Base-by-base conservation (phyloP, 163 green algal genomes). In the Chlamydomonas reinhardtii region DNA sequence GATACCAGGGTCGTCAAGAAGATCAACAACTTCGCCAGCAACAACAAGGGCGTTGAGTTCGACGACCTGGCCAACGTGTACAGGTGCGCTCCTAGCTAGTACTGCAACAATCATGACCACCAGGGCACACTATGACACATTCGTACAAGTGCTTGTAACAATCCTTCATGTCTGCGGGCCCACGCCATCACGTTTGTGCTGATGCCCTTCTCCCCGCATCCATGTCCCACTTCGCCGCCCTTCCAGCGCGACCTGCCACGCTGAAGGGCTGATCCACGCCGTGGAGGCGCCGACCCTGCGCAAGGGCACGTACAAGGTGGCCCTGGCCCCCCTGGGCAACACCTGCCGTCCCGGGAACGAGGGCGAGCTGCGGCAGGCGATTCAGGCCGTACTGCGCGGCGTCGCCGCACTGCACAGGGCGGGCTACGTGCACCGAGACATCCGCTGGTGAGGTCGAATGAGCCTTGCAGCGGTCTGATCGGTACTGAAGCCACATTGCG, bases 21-120 rank as follows among this genome's bases (percentile, higher is more conserved):
- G 64, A 77, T 77, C 25, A 39, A 77, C 64, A 65, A 77, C 72
- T 77, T 77, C 72, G 72, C 72, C 72, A 77, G 72, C 72, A 77
- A 77, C 72, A 77, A 77, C 72, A 77, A 77, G 72, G 72, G 72
- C 43, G 72, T 77, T 39, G 20, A 77, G 43, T 77, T 65, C 72
- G 43, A 77, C 39, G 72, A 77, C 72, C 72, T 77, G 43, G 39
- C 72, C 72, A 65, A 77, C 72, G 72, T 77, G 72, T 77, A 77
- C 35, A n/a, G 68, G 68, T 73, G 39, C 39, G 39, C 39, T 48
- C 39, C 39, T 8, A 48, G 39, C n/a, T n/a, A 48, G 39, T 48
- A 48, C 39, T 48, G 39, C 39, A 48, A 48, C 39, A 48, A 48
- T 48, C 39, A 48, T 8, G 39, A 48, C 39, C 39, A 48, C 39